These are phyloP conservation scores for Lactarius hatsudake DNA, from an alignment of 768 basidiomycete species.

Conservation along the genomic window DNA sequence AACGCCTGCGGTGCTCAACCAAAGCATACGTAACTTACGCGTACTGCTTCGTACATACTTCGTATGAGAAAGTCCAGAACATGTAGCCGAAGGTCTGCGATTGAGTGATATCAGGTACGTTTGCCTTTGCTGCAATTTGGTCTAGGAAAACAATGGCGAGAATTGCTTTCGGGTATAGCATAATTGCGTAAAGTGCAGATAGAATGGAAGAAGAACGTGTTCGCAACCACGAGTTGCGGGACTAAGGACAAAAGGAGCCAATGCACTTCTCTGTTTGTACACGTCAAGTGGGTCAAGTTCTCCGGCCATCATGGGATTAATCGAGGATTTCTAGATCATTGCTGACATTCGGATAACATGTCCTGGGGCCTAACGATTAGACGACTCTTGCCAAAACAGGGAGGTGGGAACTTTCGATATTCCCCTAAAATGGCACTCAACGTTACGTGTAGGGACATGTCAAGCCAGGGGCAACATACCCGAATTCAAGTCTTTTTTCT, in stretches of 20 bases:
- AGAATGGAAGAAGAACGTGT: not conserved
- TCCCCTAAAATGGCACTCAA: not conserved
- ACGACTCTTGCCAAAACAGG: constrained; percentile 6
- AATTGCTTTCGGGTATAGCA: not conserved
- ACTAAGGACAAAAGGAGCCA: not conserved
- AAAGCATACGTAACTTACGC: not conserved
- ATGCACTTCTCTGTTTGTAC: constrained; percentile 3
- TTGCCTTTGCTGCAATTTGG: not conserved
- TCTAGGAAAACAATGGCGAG: not conserved
- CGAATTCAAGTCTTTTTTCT: not conserved
- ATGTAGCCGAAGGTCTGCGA: not conserved
- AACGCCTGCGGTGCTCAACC: not conserved
- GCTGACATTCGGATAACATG: not conserved
- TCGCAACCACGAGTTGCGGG: not conserved
- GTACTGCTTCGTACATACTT: not conserved
- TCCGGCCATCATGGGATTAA: not conserved
- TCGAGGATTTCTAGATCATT: not conserved
- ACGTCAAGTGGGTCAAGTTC: constrained; percentile 7
- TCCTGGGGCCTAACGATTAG: not conserved
- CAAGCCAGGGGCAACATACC: not conserved
- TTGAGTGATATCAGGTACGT: not conserved
- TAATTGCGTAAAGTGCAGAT: not conserved
- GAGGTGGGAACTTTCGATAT: not conserved
- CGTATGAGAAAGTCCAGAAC: not conserved
- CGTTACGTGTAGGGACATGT: constrained; percentile 11